Evolutionary conservation across 106 monocot genomes (phyloP).

Genomic region (Agapanthus africanus): DNA sequence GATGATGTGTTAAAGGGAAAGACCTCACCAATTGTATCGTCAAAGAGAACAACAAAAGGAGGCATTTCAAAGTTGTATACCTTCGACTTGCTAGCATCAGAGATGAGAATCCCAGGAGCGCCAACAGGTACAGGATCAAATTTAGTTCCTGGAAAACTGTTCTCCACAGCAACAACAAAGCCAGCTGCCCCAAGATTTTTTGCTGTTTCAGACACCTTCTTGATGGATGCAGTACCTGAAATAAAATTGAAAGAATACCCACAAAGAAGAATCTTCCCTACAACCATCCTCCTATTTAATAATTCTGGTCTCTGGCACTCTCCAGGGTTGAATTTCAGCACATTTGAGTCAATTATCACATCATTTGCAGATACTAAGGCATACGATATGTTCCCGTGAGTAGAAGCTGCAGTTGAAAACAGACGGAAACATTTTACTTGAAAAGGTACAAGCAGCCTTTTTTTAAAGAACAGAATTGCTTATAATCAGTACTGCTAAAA

Average conservation of each 20-base stretch:
- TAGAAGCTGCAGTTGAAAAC: too few relatives aligned
- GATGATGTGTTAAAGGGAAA: too few relatives aligned
- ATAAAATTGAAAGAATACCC: slow-evolving; percentile 93
- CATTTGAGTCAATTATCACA: slow-evolving; percentile 71
- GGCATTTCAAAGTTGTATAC: slow-evolving; percentile 20
- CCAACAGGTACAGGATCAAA: slow-evolving; percentile 79
- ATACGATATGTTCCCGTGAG: too few relatives aligned
- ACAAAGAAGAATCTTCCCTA: slow-evolving; percentile 84
- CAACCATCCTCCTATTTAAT: slow-evolving; percentile 67
- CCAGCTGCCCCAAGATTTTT: slow-evolving; percentile 87
- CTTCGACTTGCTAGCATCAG: slow-evolving; percentile 59
- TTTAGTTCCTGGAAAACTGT: slow-evolving; percentile 75
- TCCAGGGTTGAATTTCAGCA: slow-evolving; percentile 61
- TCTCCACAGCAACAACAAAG: slow-evolving; percentile 88
- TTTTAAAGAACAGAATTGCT: too few relatives aligned
- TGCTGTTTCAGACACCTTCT: slow-evolving; percentile 79
- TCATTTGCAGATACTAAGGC: too few relatives aligned
- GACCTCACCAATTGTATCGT: background rate
- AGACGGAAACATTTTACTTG: too few relatives aligned
- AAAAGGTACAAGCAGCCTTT: too few relatives aligned
- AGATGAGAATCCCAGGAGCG: slow-evolving; percentile 79
- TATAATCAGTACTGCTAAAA: too few relatives aligned
- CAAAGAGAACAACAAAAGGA: background rate
- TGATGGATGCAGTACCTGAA: slow-evolving; percentile 88
- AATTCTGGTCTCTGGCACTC: slow-evolving; percentile 94